Percentiles rank a stretch among this genome's conserved stretches.
Conservation (phyloP, 2,329 filamentous ascomycete genomes). For the Dissoconium aciculare region DNA sequence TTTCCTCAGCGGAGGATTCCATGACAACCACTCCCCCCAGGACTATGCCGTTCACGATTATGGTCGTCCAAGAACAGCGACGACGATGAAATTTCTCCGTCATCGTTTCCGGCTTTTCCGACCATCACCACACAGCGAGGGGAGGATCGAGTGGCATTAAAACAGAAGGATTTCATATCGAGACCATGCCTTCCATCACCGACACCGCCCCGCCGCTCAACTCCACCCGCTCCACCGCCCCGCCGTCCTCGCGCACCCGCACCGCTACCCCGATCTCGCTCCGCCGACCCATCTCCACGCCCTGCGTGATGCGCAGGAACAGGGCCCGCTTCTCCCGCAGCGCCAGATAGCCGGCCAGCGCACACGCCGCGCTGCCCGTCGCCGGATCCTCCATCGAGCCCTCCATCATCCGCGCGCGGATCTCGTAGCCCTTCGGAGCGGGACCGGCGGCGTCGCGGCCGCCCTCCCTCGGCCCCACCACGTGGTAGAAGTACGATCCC, state of each 20-base stretch:
- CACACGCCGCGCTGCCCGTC: constrained; percentile 37
- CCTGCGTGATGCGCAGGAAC: constrained; percentile 28
- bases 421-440: constrained; percentile 13
- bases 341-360: constrained; percentile 31
- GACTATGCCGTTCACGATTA: too few relatives aligned
- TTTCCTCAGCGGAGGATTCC: too few relatives aligned
- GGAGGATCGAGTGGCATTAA: too few relatives aligned
- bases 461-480: background rate
- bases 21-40: too few relatives aligned
- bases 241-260: constrained; percentile 24
- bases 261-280: constrained; percentile 37
- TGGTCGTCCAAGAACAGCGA: too few relatives aligned
- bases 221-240: constrained; percentile 27
- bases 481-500: constrained; percentile 28
- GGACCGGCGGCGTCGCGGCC: constrained; percentile 23
- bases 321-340: constrained; percentile 23
- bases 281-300: constrained; percentile 37
- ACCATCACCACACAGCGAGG: too few relatives aligned
- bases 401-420: constrained; percentile 49
- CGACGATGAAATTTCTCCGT: too few relatives aligned
- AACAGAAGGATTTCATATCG: too few relatives aligned
- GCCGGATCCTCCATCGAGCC: constrained; percentile 34
- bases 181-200: constrained; percentile 27
- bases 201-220: constrained; percentile 31
- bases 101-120: too few relatives aligned